These are phyloP conservation scores for Penicillium pulvis DNA, from an alignment of 495 filamentous ascomycete species.

Conservation along the genomic window DNA sequence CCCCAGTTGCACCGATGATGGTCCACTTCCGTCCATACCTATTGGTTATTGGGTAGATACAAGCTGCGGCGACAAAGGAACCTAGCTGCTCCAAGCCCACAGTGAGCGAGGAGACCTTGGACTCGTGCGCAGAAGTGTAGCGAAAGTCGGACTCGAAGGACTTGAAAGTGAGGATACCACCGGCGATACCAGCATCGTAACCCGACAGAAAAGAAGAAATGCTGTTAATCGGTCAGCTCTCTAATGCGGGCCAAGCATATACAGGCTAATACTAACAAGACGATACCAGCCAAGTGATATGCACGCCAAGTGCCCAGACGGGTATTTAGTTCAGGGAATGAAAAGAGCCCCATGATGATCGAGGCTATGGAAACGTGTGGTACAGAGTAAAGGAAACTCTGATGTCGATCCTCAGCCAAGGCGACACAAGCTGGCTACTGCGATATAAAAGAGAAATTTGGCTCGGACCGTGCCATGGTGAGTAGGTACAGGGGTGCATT, in stretches of 20 bases:
- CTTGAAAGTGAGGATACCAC: constrained; percentile 37
- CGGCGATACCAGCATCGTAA: constrained; percentile 42
- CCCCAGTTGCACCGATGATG: constrained; percentile 43
- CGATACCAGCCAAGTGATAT: constrained; percentile 28
- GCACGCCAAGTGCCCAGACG: constrained; percentile 26
- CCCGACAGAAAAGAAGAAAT: constrained; percentile 38
- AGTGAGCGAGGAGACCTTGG: constrained; percentile 42
- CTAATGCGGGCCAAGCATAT: too few species aligned
- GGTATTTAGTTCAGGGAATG: constrained; percentile 27
- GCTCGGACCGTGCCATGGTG: constrained; percentile 11
- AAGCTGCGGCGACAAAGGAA: constrained; percentile 44
- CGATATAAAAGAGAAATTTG: constrained; percentile 12
- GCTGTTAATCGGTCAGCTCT: constrained; percentile 4
- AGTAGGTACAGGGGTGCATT: constrained; percentile 15
- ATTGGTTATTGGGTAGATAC: constrained; percentile 50
- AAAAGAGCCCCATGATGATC: constrained; percentile 23
- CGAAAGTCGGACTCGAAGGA: constrained; percentile 40
- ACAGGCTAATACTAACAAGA: constrained; percentile 18
- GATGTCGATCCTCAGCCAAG: constrained; percentile 11
- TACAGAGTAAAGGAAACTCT: not conserved
- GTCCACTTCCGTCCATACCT: constrained; percentile 45
- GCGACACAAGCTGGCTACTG: constrained; percentile 1
- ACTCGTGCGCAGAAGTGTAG: constrained; percentile 27
- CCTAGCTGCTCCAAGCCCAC: constrained; percentile 49
- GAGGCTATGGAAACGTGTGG: not conserved